These are phyloP conservation scores for Chlamydomonas sphaeroides DNA, from an alignment of 139 green algal species.

Conservation along the genomic window DNA sequence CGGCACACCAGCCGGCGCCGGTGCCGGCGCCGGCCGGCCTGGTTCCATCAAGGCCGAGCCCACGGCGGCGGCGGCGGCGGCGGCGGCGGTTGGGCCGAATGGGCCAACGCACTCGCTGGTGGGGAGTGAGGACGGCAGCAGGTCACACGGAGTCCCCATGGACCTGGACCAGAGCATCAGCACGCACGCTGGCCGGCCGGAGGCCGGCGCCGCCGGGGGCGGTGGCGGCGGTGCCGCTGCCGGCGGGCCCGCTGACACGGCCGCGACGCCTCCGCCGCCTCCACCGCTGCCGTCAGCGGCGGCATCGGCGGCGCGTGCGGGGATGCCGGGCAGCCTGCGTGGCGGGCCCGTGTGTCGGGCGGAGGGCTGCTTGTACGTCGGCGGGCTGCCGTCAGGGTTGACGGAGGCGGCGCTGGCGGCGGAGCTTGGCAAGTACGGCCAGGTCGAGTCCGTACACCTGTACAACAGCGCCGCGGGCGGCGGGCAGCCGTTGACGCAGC, in stretches of 20 bases:
- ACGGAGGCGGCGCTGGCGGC: constrained; percentile 34
- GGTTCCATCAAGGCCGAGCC: not conserved
- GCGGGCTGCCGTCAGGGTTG: constrained; percentile 39
- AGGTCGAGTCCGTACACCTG: constrained; percentile 25
- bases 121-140: constrained; percentile 19
- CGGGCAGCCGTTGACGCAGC: too few relatives aligned
- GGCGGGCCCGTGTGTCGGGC: constrained; percentile 43
- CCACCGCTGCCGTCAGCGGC: not conserved
- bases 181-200: not conserved
- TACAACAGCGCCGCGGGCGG: constrained; percentile 1
- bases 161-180: constrained; percentile 24
- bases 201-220: not conserved
- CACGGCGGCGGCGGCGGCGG: not conserved
- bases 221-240: not conserved
- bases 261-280: constrained; percentile 18
- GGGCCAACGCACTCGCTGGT: not conserved
- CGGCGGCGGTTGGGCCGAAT: not conserved
- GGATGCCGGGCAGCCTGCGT: not conserved
- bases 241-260: constrained; percentile 8
- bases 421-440: not conserved
- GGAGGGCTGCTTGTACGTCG: constrained; percentile 50
- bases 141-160: constrained; percentile 35
- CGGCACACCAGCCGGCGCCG: not conserved
- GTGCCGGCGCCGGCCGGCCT: not conserved
- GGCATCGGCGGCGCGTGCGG: not conserved